phyloP scores from a whole-genome alignment of 768 basidiomycete genomes.

The Cystofilobasidium macerans region DNA sequence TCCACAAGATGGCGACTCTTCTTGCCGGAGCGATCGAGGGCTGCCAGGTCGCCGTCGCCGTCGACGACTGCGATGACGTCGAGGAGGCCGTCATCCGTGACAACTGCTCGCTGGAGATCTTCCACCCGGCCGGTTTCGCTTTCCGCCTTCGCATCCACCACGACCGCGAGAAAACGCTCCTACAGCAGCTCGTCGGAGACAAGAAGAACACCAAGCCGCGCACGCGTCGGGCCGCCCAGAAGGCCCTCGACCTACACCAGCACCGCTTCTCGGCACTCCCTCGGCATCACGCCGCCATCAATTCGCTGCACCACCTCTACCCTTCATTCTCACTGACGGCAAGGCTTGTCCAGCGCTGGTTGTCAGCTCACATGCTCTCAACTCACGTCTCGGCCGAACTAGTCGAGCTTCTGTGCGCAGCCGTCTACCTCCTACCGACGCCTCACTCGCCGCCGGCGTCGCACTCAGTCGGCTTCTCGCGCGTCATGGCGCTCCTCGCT shows the following conservation, averaged over 20 bases:
- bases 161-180: constrained; percentile 66
- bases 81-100: constrained; percentile 49
- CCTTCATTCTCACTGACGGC: constrained; percentile 72
- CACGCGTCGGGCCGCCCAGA: constrained; percentile 58
- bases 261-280: constrained; percentile 70
- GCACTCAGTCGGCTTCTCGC: constrained; percentile 53
- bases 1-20: constrained; percentile 62
- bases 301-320: constrained; percentile 65
- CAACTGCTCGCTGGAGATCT: constrained; percentile 59
- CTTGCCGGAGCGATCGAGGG: constrained; percentile 50
- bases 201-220: constrained; percentile 43
- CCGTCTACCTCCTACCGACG: constrained; percentile 57
- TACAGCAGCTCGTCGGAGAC: constrained; percentile 56
- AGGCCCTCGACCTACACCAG: constrained; percentile 43
- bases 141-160: constrained; percentile 77
- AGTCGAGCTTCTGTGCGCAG: constrained; percentile 73
- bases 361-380: constrained; percentile 70
- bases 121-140: constrained; percentile 73
- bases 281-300: constrained; percentile 71
- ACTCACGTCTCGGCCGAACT: constrained; percentile 64
- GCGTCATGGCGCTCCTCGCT: constrained; percentile 58
- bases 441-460: constrained; percentile 50
- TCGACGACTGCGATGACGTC: constrained; percentile 24
- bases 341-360: constrained; percentile 83
- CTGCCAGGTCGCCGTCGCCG: constrained; percentile 38